Conservation (phyloP, 2,329 filamentous ascomycete genomes). For the Botrytis squamosa region DNA sequence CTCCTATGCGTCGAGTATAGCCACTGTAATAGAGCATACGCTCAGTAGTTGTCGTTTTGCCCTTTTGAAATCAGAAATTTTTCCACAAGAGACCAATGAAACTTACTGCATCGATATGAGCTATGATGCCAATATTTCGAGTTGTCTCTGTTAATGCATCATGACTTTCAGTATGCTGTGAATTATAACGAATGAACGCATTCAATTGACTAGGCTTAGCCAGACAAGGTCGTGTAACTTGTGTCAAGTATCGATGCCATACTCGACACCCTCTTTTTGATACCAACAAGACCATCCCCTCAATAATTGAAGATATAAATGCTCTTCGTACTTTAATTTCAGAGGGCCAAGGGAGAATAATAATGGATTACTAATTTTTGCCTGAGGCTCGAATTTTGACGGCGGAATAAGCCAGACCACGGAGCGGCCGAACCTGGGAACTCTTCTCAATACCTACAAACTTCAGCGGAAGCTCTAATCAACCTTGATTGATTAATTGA, state of each 20-base stretch:
- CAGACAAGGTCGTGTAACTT: slow-evolving; percentile 5
- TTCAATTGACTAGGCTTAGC: slow-evolving; percentile 12
- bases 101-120: slow-evolving; percentile 86
- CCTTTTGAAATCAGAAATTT: slow-evolving; percentile 46
- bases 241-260: slow-evolving; percentile 33
- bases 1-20: slow-evolving; percentile 79
- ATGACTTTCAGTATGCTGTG: slow-evolving; percentile 26
- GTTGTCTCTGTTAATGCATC: slow-evolving; percentile 52
- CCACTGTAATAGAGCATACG: slow-evolving; percentile 98
- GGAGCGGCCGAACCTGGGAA: not conserved
- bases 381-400: not conserved
- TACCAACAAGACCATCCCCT: slow-evolving; percentile 36
- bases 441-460: slow-evolving; percentile 19
- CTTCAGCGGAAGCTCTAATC: slow-evolving; percentile 15
- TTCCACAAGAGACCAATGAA: not conserved
- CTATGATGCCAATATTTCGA: slow-evolving; percentile 96
- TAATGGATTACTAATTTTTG: slow-evolving; percentile 9
- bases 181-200: slow-evolving; percentile 26
- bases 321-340: not conserved
- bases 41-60: slow-evolving; percentile 98
- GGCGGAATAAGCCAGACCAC: slow-evolving; percentile 9
- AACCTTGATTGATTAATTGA: slow-evolving; percentile 4
- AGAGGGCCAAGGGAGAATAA: not conserved
- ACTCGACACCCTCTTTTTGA: slow-evolving; percentile 30
- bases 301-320: not conserved